Conservation (phyloP, 2,329 filamentous ascomycete species). For the Emydomyces testavorans region DNA sequence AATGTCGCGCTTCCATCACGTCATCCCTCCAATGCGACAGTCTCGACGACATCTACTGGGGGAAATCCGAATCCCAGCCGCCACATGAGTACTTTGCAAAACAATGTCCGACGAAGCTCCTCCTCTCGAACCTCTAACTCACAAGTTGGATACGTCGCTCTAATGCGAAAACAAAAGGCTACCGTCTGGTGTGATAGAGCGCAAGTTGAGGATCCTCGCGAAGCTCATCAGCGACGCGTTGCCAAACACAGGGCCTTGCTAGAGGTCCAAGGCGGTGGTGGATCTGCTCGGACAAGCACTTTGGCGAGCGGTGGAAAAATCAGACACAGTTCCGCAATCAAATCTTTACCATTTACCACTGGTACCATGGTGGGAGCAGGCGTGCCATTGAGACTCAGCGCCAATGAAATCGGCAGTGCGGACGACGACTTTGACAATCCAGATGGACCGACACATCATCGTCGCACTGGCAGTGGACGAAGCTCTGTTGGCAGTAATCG, state of each 20-base stretch:
- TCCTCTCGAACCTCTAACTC: slow-evolving; percentile 62
- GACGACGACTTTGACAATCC: slow-evolving; percentile 65
- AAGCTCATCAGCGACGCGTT: slow-evolving; percentile 69
- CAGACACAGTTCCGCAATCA: slow-evolving; percentile 75
- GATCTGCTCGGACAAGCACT: slow-evolving; percentile 48
- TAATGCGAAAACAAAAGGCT: slow-evolving; percentile 93
- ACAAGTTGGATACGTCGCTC: slow-evolving; percentile 74
- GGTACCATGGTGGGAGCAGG: slow-evolving; percentile 65
- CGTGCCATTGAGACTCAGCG: slow-evolving; percentile 81
- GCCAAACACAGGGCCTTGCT: slow-evolving; percentile 77
- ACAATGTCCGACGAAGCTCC: slow-evolving; percentile 55
- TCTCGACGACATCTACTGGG: slow-evolving; percentile 32
- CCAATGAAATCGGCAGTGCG: slow-evolving; percentile 86
- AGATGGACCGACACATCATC: slow-evolving; percentile 36
- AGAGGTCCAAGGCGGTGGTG: slow-evolving; percentile 59
- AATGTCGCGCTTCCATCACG: slow-evolving; percentile 19
- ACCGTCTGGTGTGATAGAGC: slow-evolving; percentile 97
- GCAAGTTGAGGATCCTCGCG: slow-evolving; percentile 78
- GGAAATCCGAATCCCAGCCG: slow-evolving; percentile 23
- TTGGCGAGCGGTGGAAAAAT: slow-evolving; percentile 66
- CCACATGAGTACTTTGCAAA: slow-evolving; percentile 22
- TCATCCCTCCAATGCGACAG: slow-evolving; percentile 32
- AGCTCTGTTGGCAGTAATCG: slow-evolving; percentile 44
- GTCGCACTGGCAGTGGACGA: slow-evolving; percentile 46
- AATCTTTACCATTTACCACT: slow-evolving; percentile 65